These are phyloP conservation scores for Manihot esculenta DNA, from an alignment of 441 rosid species.

Conservation along the genomic window DNA sequence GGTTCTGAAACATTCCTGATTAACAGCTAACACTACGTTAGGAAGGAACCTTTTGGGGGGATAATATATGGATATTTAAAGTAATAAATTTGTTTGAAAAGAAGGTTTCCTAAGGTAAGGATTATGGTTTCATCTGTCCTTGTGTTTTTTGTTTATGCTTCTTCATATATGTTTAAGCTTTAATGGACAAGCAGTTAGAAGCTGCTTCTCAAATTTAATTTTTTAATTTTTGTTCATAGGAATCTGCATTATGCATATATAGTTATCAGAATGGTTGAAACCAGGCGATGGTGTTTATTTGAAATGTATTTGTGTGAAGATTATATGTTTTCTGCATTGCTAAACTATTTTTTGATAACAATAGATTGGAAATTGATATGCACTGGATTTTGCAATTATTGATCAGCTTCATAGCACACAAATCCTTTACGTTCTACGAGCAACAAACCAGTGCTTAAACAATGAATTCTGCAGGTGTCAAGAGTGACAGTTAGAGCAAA, in stretches of 20 bases:
- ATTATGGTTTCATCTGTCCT: background rate
- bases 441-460: background rate
- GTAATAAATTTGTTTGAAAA: too few relatives aligned
- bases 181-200: background rate
- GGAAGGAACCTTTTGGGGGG: too few relatives aligned
- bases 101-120: too few relatives aligned
- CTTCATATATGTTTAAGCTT: background rate
- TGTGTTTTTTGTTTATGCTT: background rate
- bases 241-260: background rate
- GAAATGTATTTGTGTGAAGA: too few relatives aligned
- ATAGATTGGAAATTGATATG: background rate
- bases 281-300: background rate
- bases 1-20: background rate
- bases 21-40: background rate
- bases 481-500: slow-evolving; percentile 89
- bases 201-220: background rate
- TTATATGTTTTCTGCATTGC: background rate
- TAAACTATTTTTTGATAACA: background rate
- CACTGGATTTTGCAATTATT: background rate
- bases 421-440: background rate
- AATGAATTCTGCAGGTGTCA: slow-evolving; percentile 53
- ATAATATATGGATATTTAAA: too few relatives aligned
- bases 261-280: background rate
- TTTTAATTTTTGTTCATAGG: background rate
- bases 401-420: background rate